Conservation (phyloP, 1,139 yeast genomes). For the Scheffersomyces cryptocercus region DNA sequence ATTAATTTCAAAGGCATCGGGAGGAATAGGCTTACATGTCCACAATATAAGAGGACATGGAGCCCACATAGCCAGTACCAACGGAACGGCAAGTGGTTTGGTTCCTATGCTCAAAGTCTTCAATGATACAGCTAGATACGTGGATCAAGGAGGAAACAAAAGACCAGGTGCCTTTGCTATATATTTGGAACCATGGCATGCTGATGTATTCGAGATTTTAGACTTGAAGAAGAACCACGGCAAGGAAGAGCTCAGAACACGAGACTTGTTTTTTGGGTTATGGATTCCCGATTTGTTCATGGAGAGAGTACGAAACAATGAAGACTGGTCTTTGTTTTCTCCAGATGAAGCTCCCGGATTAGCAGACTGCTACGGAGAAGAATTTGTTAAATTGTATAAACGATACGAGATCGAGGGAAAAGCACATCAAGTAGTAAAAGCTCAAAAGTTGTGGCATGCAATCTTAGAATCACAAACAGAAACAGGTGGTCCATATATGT, state of each 20-base stretch:
- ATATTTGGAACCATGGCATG: conserved; percentile 64
- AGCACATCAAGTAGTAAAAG: conserved; percentile 40
- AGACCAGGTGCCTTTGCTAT: conserved; percentile 66
- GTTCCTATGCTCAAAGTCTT: conserved; percentile 62
- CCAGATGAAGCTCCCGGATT: conserved; percentile 55
- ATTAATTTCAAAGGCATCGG: conserved; percentile 57
- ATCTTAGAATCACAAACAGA: conserved; percentile 59
- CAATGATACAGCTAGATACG: conserved; percentile 61
- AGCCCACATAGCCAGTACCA: conserved; percentile 51
- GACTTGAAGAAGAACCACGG: conserved; percentile 59
- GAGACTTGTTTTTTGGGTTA: conserved; percentile 58
- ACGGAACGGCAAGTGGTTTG: conserved; percentile 57
- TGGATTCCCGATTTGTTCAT: conserved; percentile 65
- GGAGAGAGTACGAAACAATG: conserved; percentile 51
- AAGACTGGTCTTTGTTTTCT: conserved; percentile 57
- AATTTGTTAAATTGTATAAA: conserved; percentile 45
- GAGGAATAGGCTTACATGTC: conserved; percentile 60
- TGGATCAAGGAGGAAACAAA: conserved; percentile 64
- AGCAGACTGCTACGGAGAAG: conserved; percentile 50
- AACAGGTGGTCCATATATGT: conserved; percentile 61
- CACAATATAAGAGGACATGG: conserved; percentile 56
- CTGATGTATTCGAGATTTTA: conserved; percentile 53
- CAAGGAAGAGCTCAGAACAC: conserved; percentile 55
- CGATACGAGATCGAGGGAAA: conserved; percentile 47
- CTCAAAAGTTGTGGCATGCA: conserved; percentile 56